Percentiles rank a stretch among this genome's conserved stretches.
Conservation (phyloP, 2,329 filamentous ascomycete species). For the Scedosporium apiospermum region DNA sequence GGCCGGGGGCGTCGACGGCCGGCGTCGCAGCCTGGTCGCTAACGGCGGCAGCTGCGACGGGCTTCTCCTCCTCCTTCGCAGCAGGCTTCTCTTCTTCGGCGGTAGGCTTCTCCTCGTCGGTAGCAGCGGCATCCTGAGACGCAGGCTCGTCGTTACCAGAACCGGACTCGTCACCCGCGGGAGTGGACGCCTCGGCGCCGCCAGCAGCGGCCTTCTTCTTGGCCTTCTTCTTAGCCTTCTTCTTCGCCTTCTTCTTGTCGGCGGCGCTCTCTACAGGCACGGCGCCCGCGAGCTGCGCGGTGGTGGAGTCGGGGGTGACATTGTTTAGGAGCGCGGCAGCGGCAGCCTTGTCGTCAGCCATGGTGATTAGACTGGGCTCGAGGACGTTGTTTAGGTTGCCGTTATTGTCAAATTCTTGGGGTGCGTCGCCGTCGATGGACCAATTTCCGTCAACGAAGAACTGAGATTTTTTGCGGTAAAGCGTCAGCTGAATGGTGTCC, state of each 20-base stretch:
- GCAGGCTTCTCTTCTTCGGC: constrained; percentile 3
- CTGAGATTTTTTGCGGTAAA: constrained; percentile 22
- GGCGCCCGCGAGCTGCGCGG: constrained; percentile 51
- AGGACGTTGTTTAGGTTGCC: constrained; percentile 94
- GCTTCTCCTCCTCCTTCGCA: neutral
- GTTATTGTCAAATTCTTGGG: constrained; percentile 71
- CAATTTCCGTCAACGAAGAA: constrained; percentile 93
- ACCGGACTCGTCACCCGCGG: neutral
- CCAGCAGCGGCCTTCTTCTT: constrained; percentile 11
- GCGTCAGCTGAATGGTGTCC: constrained; percentile 24
- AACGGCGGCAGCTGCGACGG: constrained; percentile 6
- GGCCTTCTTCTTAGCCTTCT: constrained; percentile 19
- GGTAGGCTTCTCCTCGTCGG: neutral
- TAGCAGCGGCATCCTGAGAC: neutral
- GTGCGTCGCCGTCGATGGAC: constrained; percentile 71
- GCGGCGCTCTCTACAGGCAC: constrained; percentile 31
- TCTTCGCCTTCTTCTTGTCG: constrained; percentile 29
- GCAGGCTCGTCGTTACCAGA: constrained; percentile 3
- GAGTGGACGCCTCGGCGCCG: neutral
- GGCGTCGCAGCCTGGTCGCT: neutral
- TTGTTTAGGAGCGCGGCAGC: constrained; percentile 43
- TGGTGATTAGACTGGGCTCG: constrained; percentile 58
- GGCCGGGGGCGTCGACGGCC: constrained; percentile 21
- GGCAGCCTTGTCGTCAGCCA: constrained; percentile 24
- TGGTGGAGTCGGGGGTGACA: constrained; percentile 61